Evolutionary conservation across 257 asterid genomes (phyloP).

Genomic region (Gardenia jasminoides): DNA sequence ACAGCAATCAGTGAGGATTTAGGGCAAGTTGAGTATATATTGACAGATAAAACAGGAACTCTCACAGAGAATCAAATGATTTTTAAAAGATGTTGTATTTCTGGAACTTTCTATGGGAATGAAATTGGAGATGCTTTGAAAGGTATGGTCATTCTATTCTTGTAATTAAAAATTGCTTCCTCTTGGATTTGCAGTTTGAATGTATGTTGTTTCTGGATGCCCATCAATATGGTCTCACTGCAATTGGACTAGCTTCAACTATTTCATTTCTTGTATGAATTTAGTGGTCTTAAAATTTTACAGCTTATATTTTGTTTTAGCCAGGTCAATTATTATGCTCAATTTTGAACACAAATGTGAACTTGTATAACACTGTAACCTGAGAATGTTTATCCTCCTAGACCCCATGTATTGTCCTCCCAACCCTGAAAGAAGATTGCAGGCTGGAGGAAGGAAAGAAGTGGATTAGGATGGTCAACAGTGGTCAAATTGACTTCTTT

Average conservation of each 20-base stretch:
- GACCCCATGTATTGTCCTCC: not conserved
- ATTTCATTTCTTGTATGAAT: not conserved
- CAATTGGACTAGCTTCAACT: not conserved
- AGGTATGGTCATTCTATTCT: constrained; percentile 40
- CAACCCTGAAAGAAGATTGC: not conserved
- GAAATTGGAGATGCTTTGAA: constrained; percentile 78
- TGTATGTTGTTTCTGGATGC: not conserved
- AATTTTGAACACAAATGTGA: not conserved
- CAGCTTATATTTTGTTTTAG: not conserved
- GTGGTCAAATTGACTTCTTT: too few species aligned
- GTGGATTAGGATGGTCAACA: not conserved
- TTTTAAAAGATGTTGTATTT: constrained; percentile 84
- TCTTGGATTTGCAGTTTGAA: not conserved
- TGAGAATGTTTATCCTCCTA: not conserved
- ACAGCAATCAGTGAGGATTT: constrained; percentile 99
- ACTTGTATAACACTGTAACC: not conserved
- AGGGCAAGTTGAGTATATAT: constrained; percentile 98
- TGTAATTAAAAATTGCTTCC: not conserved
- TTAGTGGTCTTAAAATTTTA: not conserved
- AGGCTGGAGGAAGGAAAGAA: not conserved
- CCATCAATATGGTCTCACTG: not conserved
- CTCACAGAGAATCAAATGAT: constrained; percentile 96
- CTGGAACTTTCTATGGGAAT: constrained; percentile 81
- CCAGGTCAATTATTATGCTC: not conserved
- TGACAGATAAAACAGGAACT: constrained; percentile 99